Evolutionary conservation across 257 asterid species (phyloP).

Genomic region (Scutellaria barbata): DNA sequence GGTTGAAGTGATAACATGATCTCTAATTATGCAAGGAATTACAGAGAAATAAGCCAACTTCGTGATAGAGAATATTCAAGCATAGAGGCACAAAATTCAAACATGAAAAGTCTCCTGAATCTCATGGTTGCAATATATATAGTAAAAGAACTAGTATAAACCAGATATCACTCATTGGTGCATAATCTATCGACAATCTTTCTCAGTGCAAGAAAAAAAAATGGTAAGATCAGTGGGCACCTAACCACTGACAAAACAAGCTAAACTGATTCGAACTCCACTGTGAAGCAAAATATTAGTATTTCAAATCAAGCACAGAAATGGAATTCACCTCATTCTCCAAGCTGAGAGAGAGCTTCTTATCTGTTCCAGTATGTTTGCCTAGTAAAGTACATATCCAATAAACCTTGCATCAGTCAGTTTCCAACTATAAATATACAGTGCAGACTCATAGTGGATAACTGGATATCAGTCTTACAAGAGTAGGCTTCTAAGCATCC

Average conservation of each 20-base stretch:
- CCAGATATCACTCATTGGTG: not conserved
- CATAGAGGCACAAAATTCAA: not conserved
- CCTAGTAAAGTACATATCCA: constrained; percentile 51
- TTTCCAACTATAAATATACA: constrained; percentile 22
- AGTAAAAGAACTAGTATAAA: not conserved
- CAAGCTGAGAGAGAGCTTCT: constrained; percentile 89
- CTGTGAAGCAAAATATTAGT: not conserved
- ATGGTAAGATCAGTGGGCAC: not conserved
- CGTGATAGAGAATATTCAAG: not conserved
- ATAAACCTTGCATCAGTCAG: constrained; percentile 14
- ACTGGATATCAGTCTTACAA: constrained; percentile 58
- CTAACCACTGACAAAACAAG: not conserved
- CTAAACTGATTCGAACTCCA: not conserved
- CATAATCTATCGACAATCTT: no score
- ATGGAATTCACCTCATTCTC: constrained; percentile 76
- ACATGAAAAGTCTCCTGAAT: not conserved
- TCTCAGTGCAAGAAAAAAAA: not conserved
- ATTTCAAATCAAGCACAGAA: constrained; percentile 16
- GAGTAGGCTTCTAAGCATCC: constrained; percentile 96
- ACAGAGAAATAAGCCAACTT: constrained; percentile 21
- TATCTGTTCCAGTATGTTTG: constrained; percentile 89
- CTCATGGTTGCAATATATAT: not conserved
- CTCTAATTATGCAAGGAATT: not conserved
- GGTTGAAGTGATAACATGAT: not conserved
- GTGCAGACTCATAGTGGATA: not conserved